Conservation (phyloP, 2,329 filamentous ascomycete genomes). For the Clathrospora elynae region DNA sequence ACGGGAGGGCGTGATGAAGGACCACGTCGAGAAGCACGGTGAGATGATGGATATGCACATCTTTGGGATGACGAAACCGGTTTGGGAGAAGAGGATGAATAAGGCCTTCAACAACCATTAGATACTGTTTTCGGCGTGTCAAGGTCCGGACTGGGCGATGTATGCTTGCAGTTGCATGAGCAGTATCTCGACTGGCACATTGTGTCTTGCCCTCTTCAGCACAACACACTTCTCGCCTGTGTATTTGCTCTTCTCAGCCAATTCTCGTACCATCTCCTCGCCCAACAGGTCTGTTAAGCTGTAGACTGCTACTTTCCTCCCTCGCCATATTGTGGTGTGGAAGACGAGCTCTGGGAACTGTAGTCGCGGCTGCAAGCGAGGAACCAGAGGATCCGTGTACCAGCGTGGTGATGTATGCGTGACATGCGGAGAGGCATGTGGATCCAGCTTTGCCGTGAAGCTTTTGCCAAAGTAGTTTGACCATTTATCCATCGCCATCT, state of each 20-base stretch:
- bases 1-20: conserved; percentile 45
- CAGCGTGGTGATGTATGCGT: conserved; percentile 35
- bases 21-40: conserved; percentile 45
- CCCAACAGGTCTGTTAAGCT: conserved; percentile 44
- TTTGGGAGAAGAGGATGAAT: conserved; percentile 30
- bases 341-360: conserved; percentile 41
- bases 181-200: conserved; percentile 34
- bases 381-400: conserved; percentile 34
- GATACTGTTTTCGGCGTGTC: conserved; percentile 3
- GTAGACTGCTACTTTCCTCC: conserved; percentile 41
- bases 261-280: conserved; percentile 28
- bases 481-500: conserved; percentile 31
- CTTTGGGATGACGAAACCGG: conserved; percentile 43
- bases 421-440: conserved; percentile 27
- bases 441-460: conserved; percentile 28
- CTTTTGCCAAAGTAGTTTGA: conserved; percentile 21
- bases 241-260: conserved; percentile 33
- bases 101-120: conserved; percentile 2
- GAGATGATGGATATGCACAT: conserved; percentile 38
- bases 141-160: conserved; percentile 30
- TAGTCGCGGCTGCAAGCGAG: conserved; percentile 35
- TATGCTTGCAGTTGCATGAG: conserved; percentile 44
- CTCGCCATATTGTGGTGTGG: conserved; percentile 37
- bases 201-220: conserved; percentile 36
- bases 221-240: conserved; percentile 34